Evolutionary conservation across 306 rosid genomes (phyloP).

Genomic region (Crataegus laevigata): DNA sequence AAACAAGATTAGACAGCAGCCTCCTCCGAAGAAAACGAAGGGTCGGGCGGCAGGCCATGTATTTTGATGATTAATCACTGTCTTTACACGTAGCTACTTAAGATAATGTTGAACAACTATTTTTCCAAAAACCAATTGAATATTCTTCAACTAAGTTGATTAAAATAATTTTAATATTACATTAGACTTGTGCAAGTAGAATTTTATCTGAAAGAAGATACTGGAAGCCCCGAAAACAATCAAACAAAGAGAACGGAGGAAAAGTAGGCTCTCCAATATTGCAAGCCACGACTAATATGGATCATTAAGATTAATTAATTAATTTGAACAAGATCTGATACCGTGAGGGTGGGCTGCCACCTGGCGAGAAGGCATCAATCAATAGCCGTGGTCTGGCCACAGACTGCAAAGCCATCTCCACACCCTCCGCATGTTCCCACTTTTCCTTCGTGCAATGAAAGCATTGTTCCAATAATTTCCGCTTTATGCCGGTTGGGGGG

Average conservation of each 20-base stretch:
- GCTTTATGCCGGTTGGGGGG: no score
- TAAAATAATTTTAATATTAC: not conserved
- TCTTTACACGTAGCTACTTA: not conserved
- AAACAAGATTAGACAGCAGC: not conserved
- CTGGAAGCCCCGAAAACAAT: not conserved
- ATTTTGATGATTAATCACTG: not conserved
- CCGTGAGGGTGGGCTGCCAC: no score
- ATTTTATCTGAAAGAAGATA: not conserved
- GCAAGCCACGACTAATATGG: not conserved
- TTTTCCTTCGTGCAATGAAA: not conserved
- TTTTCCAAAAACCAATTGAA: not conserved
- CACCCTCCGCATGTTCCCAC: not conserved
- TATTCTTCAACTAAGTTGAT: not conserved
- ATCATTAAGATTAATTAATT: not conserved
- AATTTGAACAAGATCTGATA: not conserved
- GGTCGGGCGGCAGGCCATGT: not conserved
- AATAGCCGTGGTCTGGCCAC: not conserved
- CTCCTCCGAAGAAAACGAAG: not conserved
- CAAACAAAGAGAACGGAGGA: not conserved
- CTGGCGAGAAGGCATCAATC: no score
- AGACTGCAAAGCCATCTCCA: not conserved
- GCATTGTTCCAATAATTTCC: no score
- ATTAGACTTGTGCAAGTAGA: not conserved
- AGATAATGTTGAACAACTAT: not conserved
- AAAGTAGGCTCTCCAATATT: not conserved